phyloP scores from a whole-genome alignment of 176 grass and related monocot genomes.

The Metroxylon sagu region DNA sequence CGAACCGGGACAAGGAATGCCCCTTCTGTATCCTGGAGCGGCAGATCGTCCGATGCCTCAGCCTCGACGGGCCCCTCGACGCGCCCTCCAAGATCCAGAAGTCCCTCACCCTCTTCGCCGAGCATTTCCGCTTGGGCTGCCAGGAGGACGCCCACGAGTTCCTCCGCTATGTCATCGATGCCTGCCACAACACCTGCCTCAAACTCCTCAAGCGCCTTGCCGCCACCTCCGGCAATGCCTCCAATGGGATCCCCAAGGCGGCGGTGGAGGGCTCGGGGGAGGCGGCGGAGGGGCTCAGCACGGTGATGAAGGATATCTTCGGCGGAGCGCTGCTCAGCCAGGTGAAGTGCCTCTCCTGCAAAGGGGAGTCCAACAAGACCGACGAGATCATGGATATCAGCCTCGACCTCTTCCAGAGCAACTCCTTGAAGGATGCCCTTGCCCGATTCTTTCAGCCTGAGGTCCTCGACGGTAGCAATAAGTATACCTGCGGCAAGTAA shows the following conservation, averaged over 20 bases:
- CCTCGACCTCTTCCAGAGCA: conserved; percentile 69
- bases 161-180: conserved; percentile 68
- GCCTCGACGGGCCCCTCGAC: conserved; percentile 35
- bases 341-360: conserved; percentile 93
- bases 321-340: conserved; percentile 77
- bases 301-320: conserved; percentile 86
- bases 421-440: conserved; percentile 71
- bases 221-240: conserved; percentile 23
- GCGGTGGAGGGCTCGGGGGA: not conserved
- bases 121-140: conserved; percentile 65
- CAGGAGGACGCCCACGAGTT: conserved; percentile 98
- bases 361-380: conserved; percentile 85
- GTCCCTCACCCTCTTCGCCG: conserved; percentile 55
- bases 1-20: conserved; percentile 83
- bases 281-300: conserved; percentile 15
- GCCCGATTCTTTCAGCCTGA: conserved; percentile 73
- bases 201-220: conserved; percentile 39
- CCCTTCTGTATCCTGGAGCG: conserved; percentile 69
- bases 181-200: conserved; percentile 64
- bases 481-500: conserved; percentile 84
- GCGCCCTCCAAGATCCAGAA: conserved; percentile 51
- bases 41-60: conserved; percentile 52
- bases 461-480: conserved; percentile 87
- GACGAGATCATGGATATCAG: conserved; percentile 98
- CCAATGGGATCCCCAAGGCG: too few relatives aligned